These are phyloP conservation scores for Lactifluus echinatus DNA, from an alignment of 768 basidiomycete genomes.

Conservation along the genomic window DNA sequence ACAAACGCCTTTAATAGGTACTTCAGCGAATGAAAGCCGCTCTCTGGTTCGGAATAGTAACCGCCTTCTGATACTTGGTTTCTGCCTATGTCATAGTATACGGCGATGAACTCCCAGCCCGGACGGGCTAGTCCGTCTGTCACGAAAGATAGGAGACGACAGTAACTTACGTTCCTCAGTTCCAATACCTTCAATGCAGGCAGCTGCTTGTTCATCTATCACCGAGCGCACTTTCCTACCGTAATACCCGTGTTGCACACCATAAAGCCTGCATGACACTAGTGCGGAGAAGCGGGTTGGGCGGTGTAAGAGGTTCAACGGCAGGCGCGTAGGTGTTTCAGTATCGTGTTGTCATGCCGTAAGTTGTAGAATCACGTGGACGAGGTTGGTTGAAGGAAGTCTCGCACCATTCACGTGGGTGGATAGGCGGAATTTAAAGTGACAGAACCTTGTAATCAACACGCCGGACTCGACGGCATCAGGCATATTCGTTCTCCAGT, in stretches of 20 bases:
- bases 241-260: conserved; percentile 18
- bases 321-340: conserved; percentile 22
- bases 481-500: conserved; percentile 24
- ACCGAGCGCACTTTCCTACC: conserved; percentile 14
- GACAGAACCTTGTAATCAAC: conserved; percentile 23
- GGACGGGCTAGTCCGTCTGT: not conserved
- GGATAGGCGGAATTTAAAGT: too few relatives aligned
- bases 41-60: not conserved
- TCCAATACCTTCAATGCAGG: too few relatives aligned
- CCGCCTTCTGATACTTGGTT: not conserved
- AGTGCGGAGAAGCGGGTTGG: conserved; percentile 22
- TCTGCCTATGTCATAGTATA: not conserved
- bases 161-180: too few relatives aligned
- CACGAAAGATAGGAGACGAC: not conserved
- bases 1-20: too few relatives aligned
- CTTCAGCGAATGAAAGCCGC: not conserved
- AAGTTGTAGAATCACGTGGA: conserved; percentile 29
- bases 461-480: conserved; percentile 20
- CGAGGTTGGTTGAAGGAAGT: conserved; percentile 25
- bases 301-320: conserved; percentile 20
- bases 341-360: conserved; percentile 28
- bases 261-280: conserved; percentile 15
- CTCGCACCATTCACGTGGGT: conserved; percentile 15
- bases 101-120: not conserved
- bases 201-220: too few relatives aligned